These are phyloP conservation scores for Aspergillus avenaceus DNA, from an alignment of 495 filamentous ascomycete species.

Conservation along the genomic window DNA sequence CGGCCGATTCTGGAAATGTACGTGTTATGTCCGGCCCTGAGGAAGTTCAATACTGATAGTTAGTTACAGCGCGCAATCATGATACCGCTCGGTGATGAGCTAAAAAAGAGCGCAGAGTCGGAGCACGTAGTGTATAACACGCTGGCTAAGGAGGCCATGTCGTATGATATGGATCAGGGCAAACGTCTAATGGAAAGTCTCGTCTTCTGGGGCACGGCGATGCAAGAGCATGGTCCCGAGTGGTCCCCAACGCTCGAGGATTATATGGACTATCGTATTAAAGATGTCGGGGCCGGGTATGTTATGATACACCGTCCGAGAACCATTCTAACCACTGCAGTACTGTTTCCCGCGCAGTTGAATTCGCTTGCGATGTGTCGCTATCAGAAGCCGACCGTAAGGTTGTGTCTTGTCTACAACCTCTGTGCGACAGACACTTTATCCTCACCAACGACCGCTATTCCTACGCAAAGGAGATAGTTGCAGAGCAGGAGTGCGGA, in stretches of 20 bases:
- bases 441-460: constrained; percentile 16
- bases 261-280: constrained; percentile 4
- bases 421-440: constrained; percentile 11
- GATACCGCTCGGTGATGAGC: not conserved
- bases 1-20: constrained; percentile 9
- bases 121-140: not conserved
- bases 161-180: constrained; percentile 4
- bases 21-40: not conserved
- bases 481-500: not conserved
- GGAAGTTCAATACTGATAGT: not conserved
- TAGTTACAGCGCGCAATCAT: not conserved
- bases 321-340: not conserved
- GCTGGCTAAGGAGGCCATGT: constrained; percentile 4
- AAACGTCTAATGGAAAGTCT: constrained; percentile 3
- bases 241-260: constrained; percentile 2
- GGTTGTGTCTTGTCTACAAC: not conserved
- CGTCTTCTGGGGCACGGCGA: constrained; percentile 2
- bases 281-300: constrained; percentile 9
- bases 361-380: constrained; percentile 3
- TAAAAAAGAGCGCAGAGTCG: not conserved
- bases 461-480: constrained; percentile 13
- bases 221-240: not conserved
- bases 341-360: constrained; percentile 4
- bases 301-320: not conserved
- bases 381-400: not conserved